phyloP scores from a whole-genome alignment of 2,329 filamentous ascomycete species.

The Monosporascus sp. region DNA sequence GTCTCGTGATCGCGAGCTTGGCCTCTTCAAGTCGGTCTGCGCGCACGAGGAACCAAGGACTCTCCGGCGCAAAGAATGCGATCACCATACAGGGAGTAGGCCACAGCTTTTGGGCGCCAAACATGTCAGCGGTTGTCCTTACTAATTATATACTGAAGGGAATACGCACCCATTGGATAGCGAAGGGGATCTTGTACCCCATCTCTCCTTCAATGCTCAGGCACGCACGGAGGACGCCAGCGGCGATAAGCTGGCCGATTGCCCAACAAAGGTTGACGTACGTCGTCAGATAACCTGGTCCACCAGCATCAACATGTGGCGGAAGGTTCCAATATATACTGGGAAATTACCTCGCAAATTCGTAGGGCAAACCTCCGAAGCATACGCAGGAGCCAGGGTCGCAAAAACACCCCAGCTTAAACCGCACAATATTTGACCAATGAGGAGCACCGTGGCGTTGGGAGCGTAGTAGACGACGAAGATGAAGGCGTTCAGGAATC shows the following conservation, averaged over 20 bases:
- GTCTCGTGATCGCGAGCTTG: slow-evolving; percentile 26
- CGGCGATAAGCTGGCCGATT: slow-evolving; percentile 35
- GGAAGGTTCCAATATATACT: not conserved
- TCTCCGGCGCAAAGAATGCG: slow-evolving; percentile 38
- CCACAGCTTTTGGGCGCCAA: slow-evolving; percentile 24
- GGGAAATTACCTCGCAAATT: slow-evolving; percentile 19
- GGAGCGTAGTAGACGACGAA: slow-evolving; percentile 23
- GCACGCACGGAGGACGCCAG: slow-evolving; percentile 34
- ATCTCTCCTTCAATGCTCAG: slow-evolving; percentile 29
- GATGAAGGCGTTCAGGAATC: slow-evolving; percentile 22
- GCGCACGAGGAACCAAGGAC: slow-evolving; percentile 41
- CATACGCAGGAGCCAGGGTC: slow-evolving; percentile 27
- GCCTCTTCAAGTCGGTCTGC: slow-evolving; percentile 31
- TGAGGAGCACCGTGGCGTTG: slow-evolving; percentile 15
- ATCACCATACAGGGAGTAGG: slow-evolving; percentile 33
- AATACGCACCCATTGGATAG: slow-evolving; percentile 33
- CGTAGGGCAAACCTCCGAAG: slow-evolving; percentile 28
- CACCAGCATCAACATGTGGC: not conserved
- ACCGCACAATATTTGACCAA: slow-evolving; percentile 25
- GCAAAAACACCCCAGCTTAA: slow-evolving; percentile 27
- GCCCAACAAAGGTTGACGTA: slow-evolving; percentile 44
- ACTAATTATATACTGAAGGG: not conserved
- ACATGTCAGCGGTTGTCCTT: not conserved
- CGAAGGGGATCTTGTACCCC: slow-evolving; percentile 39
- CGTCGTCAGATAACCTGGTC: slow-evolving; percentile 30